Percentiles rank a stretch among this genome's conserved stretches.
These are phyloP conservation scores for Dioscorea zingiberensis DNA, from an alignment of 106 monocot genomes.

Conservation along the genomic window DNA sequence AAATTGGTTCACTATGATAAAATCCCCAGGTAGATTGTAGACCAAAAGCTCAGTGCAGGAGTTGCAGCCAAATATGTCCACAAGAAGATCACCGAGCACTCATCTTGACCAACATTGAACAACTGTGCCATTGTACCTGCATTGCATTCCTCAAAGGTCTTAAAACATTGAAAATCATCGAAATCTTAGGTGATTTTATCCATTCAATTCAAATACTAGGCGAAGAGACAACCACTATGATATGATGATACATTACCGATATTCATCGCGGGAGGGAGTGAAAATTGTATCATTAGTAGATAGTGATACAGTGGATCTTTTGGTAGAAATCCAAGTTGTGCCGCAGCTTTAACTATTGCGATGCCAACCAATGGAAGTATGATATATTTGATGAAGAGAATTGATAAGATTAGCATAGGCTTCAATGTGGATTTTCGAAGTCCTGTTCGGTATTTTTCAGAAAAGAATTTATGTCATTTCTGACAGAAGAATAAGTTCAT, in stretches of 20 bases:
- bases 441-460: no score
- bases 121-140: constrained; percentile 71
- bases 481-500: no score
- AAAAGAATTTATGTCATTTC: no score
- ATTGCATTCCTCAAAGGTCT: no score
- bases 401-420: constrained; percentile 24
- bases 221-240: no score
- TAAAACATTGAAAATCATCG: no score
- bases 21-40: constrained; percentile 62
- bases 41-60: constrained; percentile 54
- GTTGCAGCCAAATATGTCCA: constrained; percentile 63
- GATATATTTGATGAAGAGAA: constrained; percentile 40
- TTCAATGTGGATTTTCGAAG: constrained; percentile 30
- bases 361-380: constrained; percentile 56
- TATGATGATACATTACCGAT: constrained; percentile 31
- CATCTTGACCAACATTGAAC: constrained; percentile 63
- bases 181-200: no score
- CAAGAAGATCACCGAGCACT: constrained; percentile 69
- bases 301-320: constrained; percentile 61
- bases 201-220: no score
- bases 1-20: constrained; percentile 3
- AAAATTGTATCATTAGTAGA: constrained; percentile 63
- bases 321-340: constrained; percentile 46
- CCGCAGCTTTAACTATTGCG: constrained; percentile 39
- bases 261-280: constrained; percentile 65